Conservation (phyloP, 352 stramenopile genomes). For the Globisporangium yorkense region DNA sequence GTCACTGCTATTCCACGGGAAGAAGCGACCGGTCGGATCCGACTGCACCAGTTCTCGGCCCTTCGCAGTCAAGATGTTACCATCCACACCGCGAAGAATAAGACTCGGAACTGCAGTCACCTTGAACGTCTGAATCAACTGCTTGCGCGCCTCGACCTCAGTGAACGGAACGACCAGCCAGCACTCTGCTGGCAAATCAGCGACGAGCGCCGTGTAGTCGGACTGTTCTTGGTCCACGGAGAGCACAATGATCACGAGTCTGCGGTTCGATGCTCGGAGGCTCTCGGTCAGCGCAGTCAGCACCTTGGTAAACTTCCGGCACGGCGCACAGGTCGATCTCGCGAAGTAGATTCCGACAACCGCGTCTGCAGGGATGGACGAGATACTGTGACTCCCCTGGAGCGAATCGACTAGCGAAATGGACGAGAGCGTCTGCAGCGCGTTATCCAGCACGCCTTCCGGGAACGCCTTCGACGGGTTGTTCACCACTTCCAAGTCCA, state of each 20-base stretch:
- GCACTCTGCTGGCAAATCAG: slow-evolving; percentile 41
- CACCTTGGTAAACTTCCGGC: slow-evolving; percentile 46
- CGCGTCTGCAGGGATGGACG: slow-evolving; percentile 36
- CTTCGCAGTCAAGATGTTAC: slow-evolving; percentile 60
- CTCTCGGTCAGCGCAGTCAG: slow-evolving; percentile 43
- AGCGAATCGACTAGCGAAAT: slow-evolving; percentile 70
- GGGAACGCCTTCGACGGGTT: slow-evolving; percentile 46
- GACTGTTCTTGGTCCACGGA: slow-evolving; percentile 63
- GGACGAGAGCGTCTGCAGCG: slow-evolving; percentile 47
- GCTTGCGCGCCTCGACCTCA: slow-evolving; percentile 63
- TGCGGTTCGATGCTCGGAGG: slow-evolving; percentile 32
- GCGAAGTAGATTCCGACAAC: slow-evolving; percentile 80
- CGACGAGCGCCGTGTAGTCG: slow-evolving; percentile 44
- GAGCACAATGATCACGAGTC: slow-evolving; percentile 70
- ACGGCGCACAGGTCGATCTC: slow-evolving; percentile 32
- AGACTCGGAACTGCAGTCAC: slow-evolving; percentile 53
- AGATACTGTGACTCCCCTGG: slow-evolving; percentile 59
- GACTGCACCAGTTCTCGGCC: slow-evolving; percentile 58
- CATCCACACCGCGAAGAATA: slow-evolving; percentile 50
- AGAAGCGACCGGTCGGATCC: slow-evolving; percentile 53
- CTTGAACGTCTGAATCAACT: slow-evolving; percentile 60
- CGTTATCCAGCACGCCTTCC: slow-evolving; percentile 42
- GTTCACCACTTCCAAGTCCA: slow-evolving; percentile 45
- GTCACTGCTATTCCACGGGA: slow-evolving; percentile 50
- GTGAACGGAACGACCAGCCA: slow-evolving; percentile 76